Base-by-base conservation (phyloP, 2,329 filamentous ascomycete genomes). In the Penicillium occitanis region DNA sequence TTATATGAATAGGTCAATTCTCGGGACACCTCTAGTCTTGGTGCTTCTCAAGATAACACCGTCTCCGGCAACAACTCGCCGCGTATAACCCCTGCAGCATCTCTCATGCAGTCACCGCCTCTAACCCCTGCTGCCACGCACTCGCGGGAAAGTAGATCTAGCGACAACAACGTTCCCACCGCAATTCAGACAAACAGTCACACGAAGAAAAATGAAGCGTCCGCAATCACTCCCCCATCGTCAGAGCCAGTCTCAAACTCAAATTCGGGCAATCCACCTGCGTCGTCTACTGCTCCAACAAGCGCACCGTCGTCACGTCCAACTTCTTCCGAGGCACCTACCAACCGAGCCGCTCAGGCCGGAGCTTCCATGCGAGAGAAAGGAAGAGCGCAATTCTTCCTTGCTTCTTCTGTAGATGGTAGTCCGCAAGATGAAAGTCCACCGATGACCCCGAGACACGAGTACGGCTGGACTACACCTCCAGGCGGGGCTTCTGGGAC, bases 101-200 rank as follows among this genome's bases (percentile, higher is more conserved):
- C 89, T 67, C 87, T 90, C 66, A 86, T 96, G 80, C 91, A 94
- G 71, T 96, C 93, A 11, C 94, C 94, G 70, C 93, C 93, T 50
- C 85, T 98, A 62, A 97, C 93, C 13, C 94, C 94, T 19, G 89
- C 92, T 64, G 93, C 89, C 61, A 94, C 92, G 51, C 82, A 83
- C 69, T 87, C 86, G 63, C 82, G 83, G 71, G 87, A 88, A 74
- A 82, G 73, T 62, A 76, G 75, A 70, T 69, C 72, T 65, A 75
- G 71, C 60, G 75, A 76, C 66, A 73, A 70, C 63, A 74, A 74
- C 57, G 74, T 74, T 44, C 73, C 70, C 25, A 67, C 74, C 48
- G 73, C 73, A 22, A 22, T 40, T 14, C 69, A 74, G 66, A 73
- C 59, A 55, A 35, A 75, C 66, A 72, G 74, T 66, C 78, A 76